Base-by-base conservation (phyloP, 2,329 filamentous ascomycete genomes). In the Penicillium hesseltinei region DNA sequence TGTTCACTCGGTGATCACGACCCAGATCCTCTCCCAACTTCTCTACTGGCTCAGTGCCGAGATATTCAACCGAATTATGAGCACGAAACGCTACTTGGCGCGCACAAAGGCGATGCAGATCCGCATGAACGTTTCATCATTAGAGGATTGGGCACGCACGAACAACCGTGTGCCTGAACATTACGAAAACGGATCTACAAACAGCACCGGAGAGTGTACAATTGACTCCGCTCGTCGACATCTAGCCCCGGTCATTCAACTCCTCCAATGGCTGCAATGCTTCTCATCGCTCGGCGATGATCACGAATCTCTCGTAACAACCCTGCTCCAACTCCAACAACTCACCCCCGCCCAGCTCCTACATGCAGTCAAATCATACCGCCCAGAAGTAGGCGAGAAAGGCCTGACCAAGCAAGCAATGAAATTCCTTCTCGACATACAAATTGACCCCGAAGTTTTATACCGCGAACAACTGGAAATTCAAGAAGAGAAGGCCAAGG, bases 71-170 rank as follows among this genome's bases (percentile, higher is more conserved):
- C 89, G 93, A 57, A 90, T 99, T 74, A 96, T 99, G 90, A 93
- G 90, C 31, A 97, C 95, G 69, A 86, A 91, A 63, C 92, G 93
- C 72, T 99, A 97, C 69, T 82, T 99, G 10, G 93, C 94, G 6
- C 85, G 94, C 52, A 99, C 94, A 19, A 99, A 99, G 75, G 94
- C 94, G 4, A 99, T 99, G 94, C 94, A 99, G 73, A 97, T 99
- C 66, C 90, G 94, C 64, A 97, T 99, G 92, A 99, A 99, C 72
- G 87, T 99, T 7, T 97, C 94, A 0, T 88, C 88, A 8, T 80
- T 99, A 21, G 94, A 99, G 74, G 94, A 99, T 70, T 99, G 94
- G 94, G 93, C 94, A 1, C 84, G 93, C 31, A 83, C 85, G 17
- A 99, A 99, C 75, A 97, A 96, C 72, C 86, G 94, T 29, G 88